These are phyloP conservation scores for Scedosporium dehoogii DNA, from an alignment of 2,329 filamentous ascomycete species.

Conservation along the genomic window DNA sequence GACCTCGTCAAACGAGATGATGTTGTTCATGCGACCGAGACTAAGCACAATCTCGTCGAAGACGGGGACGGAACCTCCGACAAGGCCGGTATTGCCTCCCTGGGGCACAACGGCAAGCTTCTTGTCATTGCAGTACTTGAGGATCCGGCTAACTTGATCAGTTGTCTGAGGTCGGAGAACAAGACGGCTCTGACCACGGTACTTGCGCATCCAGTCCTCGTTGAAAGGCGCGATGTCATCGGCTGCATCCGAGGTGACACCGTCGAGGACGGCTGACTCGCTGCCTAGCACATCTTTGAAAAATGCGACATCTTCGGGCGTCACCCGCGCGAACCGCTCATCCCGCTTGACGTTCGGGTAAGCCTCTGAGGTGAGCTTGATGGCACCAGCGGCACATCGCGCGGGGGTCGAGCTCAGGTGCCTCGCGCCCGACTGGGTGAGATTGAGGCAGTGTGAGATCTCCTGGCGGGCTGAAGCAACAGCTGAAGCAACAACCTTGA, in stretches of 20 bases:
- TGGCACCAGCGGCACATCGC: conserved; percentile 13
- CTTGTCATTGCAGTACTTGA: conserved; percentile 92
- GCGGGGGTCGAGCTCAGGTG: neutral
- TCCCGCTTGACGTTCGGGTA: conserved; percentile 80
- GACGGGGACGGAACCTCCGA: conserved; percentile 90
- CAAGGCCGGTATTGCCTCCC: conserved; percentile 91
- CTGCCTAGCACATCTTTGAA: conserved; percentile 76
- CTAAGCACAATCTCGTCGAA: conserved; percentile 98
- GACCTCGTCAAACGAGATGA: conserved; percentile 85
- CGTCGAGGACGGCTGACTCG: conserved; percentile 74
- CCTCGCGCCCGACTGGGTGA: neutral
- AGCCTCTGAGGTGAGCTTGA: conserved; percentile 73
- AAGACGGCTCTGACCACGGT: conserved; percentile 77
- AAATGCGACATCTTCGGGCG: conserved; percentile 66
- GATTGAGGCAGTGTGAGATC: neutral
- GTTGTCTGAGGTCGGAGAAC: conserved; percentile 79
- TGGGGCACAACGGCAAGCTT: conserved; percentile 90
- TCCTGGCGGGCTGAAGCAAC: neutral
- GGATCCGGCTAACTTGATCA: conserved; percentile 79
- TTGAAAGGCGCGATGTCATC: conserved; percentile 91
- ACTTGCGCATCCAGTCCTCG: conserved; percentile 98
- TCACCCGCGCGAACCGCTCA: conserved; percentile 62
- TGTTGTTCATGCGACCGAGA: conserved; percentile 80
- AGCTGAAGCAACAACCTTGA: neutral
- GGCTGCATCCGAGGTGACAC: conserved; percentile 59